Evolutionary conservation across 2,329 filamentous ascomycete genomes (phyloP), one percentile per base, ranked within the genome.

Genomic region (Diplodia scrobiculata): DNA sequence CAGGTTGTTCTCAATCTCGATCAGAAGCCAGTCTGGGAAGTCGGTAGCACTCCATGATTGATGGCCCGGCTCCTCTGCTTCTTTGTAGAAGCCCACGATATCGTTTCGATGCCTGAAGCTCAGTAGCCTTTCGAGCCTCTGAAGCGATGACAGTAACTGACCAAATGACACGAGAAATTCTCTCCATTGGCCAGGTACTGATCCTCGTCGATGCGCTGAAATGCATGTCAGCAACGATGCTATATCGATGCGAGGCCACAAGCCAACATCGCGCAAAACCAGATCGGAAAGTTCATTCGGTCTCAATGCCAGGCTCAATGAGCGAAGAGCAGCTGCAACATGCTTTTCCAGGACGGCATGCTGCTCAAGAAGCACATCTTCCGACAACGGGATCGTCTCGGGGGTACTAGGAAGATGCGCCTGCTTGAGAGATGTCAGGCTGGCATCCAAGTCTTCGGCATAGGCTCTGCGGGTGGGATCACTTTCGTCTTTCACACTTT

Each of bases 1-100:
- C 1, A 91, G 79, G 0, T 83, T 81, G 38, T 81, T 86, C 63
- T 91, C 88, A 0, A 88, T 78, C 72, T 91, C 88, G 0, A 91
- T 67, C 0, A 92, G 75, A 0, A 91, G 76, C 67, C 80, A 86
- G 25, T 91, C 88, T 0, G 88, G 87, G 45, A 79, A 76, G 0
- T 83, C 67, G 0, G 71, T 10, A 0, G 84, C 82, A 5, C 82
- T 70, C 86, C 87, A 91, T 10, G 83, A 84, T 1, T 71, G 69
- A 68, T 88, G 86, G 0, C 87, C 87, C 2, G 53, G 14, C 19
- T 66, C 63, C 5, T 41, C 45, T 2, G 41, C 41, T 25, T 66
- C 63, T 13, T 66, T 66, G 52, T 58, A 60, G 25, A 66, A 66
- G 11, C 29, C 53, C 4, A 51, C 2, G 21, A 34, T 21, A 6